Evolutionary conservation across 2,329 filamentous ascomycete species (phyloP).

Genomic region (Trichoderma koningii): DNA sequence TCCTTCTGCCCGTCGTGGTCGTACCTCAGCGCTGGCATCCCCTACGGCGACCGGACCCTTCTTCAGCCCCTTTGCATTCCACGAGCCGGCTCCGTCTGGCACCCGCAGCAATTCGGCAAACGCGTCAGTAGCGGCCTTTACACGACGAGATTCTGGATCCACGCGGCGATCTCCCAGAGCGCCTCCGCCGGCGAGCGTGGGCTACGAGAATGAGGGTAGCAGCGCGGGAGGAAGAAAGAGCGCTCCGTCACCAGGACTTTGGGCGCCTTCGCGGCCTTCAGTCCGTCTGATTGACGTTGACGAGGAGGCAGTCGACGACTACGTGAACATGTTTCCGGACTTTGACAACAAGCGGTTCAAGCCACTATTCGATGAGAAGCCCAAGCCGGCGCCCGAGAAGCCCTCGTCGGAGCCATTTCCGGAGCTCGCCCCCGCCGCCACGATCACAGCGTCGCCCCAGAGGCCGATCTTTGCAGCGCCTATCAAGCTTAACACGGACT

Average conservation of each 20-base stretch:
- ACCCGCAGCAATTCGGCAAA: conserved; percentile 52
- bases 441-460: conserved; percentile 30
- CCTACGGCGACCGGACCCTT: conserved; percentile 30
- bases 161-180: conserved; percentile 33
- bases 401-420: conserved; percentile 10
- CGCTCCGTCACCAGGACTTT: conserved; percentile 37
- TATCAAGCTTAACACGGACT: conserved; percentile 41
- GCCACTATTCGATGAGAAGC: conserved; percentile 13
- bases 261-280: conserved; percentile 43
- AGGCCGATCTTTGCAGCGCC: conserved; percentile 40
- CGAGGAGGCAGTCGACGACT: conserved; percentile 49
- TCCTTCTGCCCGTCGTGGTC: conserved; percentile 39
- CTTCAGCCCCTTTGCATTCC: conserved; percentile 44
- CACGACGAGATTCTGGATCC: conserved; percentile 38
- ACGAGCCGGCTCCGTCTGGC: conserved; percentile 47
- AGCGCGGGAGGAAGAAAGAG: conserved; percentile 12
- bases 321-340: conserved; percentile 54
- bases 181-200: conserved; percentile 29
- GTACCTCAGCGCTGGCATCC: conserved; percentile 37
- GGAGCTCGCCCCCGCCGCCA: neutral
- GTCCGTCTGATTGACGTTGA: conserved; percentile 50
- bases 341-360: conserved; percentile 49
- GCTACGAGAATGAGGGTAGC: conserved; percentile 28
- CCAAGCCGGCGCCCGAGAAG: neutral
- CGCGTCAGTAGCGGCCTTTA: conserved; percentile 36